Conservation (phyloP, 2,329 filamentous ascomycete genomes). For the Aspergillus eucalypticola region DNA sequence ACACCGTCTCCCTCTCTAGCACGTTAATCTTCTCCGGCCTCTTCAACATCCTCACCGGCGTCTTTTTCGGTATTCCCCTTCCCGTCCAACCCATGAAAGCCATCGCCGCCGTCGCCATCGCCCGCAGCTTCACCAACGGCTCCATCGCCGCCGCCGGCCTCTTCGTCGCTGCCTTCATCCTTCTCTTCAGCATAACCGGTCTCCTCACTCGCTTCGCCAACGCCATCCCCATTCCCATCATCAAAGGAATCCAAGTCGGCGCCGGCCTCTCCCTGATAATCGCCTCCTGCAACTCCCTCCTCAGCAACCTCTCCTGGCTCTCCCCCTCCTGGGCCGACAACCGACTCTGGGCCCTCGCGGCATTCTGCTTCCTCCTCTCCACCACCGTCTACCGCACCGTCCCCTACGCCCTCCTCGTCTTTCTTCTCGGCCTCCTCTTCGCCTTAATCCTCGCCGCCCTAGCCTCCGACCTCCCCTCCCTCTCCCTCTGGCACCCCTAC, state of each 20-base stretch:
- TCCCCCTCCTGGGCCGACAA: conserved; percentile 71
- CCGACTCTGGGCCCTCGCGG: conserved; percentile 71
- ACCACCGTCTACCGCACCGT: conserved; percentile 66
- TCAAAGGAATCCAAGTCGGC: conserved; percentile 93
- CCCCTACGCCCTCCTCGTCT: conserved; percentile 76
- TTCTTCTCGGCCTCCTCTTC: conserved; percentile 67
- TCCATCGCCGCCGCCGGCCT: conserved; percentile 82
- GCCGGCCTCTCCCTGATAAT: conserved; percentile 82
- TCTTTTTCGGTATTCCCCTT: conserved; percentile 81
- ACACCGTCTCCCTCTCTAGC: conserved; percentile 76
- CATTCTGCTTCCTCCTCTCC: conserved; percentile 69
- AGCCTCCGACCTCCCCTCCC: conserved; percentile 48
- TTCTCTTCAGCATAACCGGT: conserved; percentile 76
- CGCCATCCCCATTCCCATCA: conserved; percentile 79
- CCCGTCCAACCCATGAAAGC: conserved; percentile 91
- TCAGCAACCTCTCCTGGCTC: conserved; percentile 69
- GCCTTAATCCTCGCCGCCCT: conserved; percentile 52
- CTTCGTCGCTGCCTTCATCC: conserved; percentile 71
- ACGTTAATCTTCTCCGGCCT: conserved; percentile 87
- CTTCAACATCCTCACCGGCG: conserved; percentile 81
- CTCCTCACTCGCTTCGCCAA: conserved; percentile 71
- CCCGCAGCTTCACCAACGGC: conserved; percentile 63
- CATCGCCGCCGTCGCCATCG: conserved; percentile 86
- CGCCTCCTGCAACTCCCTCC: conserved; percentile 69
- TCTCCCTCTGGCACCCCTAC: conserved; percentile 63